Percentiles rank a stretch among this genome's conserved stretches.
phyloP scores from a whole-genome alignment of 202 grass and related monocot species.

The Panicum hallii region DNA sequence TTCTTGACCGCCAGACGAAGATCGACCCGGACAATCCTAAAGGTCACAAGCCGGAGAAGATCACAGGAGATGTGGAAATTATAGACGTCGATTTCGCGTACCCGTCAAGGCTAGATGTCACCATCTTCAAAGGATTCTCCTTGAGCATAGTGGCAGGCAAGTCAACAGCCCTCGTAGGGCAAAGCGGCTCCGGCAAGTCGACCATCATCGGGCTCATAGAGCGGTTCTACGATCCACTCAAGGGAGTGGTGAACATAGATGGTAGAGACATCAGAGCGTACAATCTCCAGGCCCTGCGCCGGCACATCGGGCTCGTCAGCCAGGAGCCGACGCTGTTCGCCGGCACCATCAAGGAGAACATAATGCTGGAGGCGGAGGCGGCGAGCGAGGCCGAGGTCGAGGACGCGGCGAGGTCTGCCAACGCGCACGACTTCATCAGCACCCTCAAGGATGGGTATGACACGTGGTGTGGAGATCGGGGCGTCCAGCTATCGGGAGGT shows the following conservation, averaged over 20 bases:
- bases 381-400: constrained; percentile 70
- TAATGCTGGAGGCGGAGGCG: constrained; percentile 53
- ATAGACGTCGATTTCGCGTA: constrained; percentile 70
- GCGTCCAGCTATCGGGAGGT: constrained; percentile 71
- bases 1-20: constrained; percentile 67
- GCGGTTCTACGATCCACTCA: constrained; percentile 78
- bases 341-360: constrained; percentile 75
- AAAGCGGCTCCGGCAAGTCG: constrained; percentile 90
- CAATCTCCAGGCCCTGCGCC: constrained; percentile 62
- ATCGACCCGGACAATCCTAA: constrained; percentile 69
- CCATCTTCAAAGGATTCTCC: constrained; percentile 72
- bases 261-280: constrained; percentile 70
- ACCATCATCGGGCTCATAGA: constrained; percentile 87
- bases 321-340: constrained; percentile 84
- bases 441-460: constrained; percentile 78
- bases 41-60: constrained; percentile 50
- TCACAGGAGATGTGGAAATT: constrained; percentile 65
- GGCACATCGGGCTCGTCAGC: constrained; percentile 69
- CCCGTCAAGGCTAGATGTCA: constrained; percentile 60
- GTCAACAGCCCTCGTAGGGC: constrained; percentile 79
- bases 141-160: constrained; percentile 70
- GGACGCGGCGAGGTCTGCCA: constrained; percentile 62
- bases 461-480: constrained; percentile 67
- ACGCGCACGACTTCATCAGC: constrained; percentile 80
- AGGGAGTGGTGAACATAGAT: constrained; percentile 63